Evolutionary conservation across 176 grass and related monocot species (phyloP).

Genomic region (Triticum urartu): DNA sequence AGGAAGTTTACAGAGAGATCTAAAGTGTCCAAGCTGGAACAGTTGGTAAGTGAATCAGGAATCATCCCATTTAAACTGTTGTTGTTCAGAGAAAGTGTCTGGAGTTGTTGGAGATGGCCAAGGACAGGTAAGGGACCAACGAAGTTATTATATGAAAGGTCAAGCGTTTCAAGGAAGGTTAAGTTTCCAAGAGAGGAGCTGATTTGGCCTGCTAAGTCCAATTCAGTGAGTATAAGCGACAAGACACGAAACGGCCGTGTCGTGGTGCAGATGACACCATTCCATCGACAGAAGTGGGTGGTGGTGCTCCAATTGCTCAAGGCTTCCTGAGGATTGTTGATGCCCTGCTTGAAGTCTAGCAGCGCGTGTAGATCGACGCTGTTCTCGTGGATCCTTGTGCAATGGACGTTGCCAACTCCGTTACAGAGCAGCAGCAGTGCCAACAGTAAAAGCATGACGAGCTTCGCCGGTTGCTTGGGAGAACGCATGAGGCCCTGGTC

Average conservation of each 20-base stretch:
- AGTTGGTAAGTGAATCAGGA: too few species aligned
- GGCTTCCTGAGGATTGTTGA: neutral
- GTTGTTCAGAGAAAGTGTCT: too few species aligned
- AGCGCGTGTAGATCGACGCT: neutral
- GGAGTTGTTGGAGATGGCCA: too few species aligned
- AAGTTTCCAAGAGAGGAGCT: neutral
- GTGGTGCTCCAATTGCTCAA: neutral
- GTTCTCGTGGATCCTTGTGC: neutral
- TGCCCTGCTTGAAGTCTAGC: neutral
- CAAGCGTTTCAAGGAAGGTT: accelerated
- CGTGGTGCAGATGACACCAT: neutral
- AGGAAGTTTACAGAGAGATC: too few species aligned
- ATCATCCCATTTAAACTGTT: too few species aligned
- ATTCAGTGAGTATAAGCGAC: too few species aligned
- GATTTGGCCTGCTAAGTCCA: neutral
- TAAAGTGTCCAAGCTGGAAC: too few species aligned
- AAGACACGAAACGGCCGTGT: neutral
- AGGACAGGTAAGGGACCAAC: too few species aligned
- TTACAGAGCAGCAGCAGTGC: neutral
- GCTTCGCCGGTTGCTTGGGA: neutral
- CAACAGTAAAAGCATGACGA: neutral
- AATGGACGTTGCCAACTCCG: neutral
- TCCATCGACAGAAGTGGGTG: neutral
- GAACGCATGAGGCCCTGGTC: neutral
- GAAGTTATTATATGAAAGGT: neutral